These are phyloP conservation scores for Trichoderma hamatum DNA, from an alignment of 2,329 filamentous ascomycete genomes.

Conservation along the genomic window DNA sequence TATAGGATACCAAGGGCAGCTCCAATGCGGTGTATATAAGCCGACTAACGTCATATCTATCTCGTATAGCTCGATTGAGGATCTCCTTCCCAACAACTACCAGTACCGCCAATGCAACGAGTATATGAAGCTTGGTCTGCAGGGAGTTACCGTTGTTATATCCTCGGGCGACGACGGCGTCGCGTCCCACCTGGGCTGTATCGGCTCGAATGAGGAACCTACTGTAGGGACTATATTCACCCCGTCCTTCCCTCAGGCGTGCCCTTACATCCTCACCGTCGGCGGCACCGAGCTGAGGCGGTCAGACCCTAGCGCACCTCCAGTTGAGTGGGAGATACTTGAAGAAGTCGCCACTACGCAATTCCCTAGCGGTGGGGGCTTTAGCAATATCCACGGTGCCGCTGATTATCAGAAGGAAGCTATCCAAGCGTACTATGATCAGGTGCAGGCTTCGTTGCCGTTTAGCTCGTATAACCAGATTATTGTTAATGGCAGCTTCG, in stretches of 20 bases:
- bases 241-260: constrained; percentile 50
- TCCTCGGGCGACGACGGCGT: constrained; percentile 55
- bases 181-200: constrained; percentile 48
- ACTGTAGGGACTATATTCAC: constrained; percentile 41
- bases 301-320: not conserved
- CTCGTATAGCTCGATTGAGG: constrained; percentile 40
- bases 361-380: constrained; percentile 8
- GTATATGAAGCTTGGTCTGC: constrained; percentile 58
- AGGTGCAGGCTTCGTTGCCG: constrained; percentile 29
- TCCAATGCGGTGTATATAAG: constrained; percentile 47
- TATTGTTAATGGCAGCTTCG: constrained; percentile 37
- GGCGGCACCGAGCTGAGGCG: constrained; percentile 45
- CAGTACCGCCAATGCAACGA: constrained; percentile 56
- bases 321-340: constrained; percentile 4
- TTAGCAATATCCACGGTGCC: not conserved
- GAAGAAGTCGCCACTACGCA: not conserved
- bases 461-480: constrained; percentile 32
- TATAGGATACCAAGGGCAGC: constrained; percentile 46
- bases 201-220: constrained; percentile 6
- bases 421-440: constrained; percentile 34
- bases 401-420: constrained; percentile 1
- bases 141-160: constrained; percentile 53
- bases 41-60: constrained; percentile 57
- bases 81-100: constrained; percentile 39
- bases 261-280: constrained; percentile 53